A percentile compares a stretch with the other conserved stretches of the same genome.
phyloP scores from a whole-genome alignment of 2,329 filamentous ascomycete genomes.

The Metarhizium humberi region DNA sequence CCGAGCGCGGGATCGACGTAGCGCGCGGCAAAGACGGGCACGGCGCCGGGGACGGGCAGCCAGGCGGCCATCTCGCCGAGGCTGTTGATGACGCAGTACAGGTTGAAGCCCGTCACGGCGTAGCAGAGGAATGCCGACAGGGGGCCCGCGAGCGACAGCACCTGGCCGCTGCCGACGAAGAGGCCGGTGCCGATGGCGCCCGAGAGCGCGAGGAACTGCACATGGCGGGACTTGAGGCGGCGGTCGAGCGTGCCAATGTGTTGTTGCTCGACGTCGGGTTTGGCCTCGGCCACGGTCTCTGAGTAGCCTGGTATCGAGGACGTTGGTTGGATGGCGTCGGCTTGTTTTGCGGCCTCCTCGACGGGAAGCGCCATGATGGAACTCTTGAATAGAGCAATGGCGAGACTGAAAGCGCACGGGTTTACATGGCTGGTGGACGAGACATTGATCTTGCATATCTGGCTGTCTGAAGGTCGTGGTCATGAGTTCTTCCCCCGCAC shows the following conservation, averaged over 20 bases:
- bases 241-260: conserved; percentile 27
- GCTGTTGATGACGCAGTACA: conserved; percentile 37
- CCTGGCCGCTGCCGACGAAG: conserved; percentile 34
- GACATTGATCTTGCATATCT: no score
- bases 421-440: no score
- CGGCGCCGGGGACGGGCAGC: conserved; percentile 47
- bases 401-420: no score
- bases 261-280: conserved; percentile 7
- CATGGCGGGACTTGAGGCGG: conserved; percentile 29
- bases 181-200: conserved; percentile 34
- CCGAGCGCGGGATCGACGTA: conserved; percentile 37
- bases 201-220: conserved; percentile 32
- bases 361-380: not conserved
- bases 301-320: not conserved
- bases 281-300: not conserved
- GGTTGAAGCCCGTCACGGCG: conserved; percentile 33
- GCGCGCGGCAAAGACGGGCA: conserved; percentile 38
- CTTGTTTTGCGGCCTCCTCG: not conserved
- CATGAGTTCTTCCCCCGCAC: no score
- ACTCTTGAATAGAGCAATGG: not conserved
- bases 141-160: conserved; percentile 32
- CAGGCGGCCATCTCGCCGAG: conserved; percentile 53
- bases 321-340: not conserved
- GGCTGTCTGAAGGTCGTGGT: no score
- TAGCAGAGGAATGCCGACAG: conserved; percentile 32